Evolutionary conservation across 805 yeast species (phyloP).

Genomic region (Saccharomycopsis sp.): DNA sequence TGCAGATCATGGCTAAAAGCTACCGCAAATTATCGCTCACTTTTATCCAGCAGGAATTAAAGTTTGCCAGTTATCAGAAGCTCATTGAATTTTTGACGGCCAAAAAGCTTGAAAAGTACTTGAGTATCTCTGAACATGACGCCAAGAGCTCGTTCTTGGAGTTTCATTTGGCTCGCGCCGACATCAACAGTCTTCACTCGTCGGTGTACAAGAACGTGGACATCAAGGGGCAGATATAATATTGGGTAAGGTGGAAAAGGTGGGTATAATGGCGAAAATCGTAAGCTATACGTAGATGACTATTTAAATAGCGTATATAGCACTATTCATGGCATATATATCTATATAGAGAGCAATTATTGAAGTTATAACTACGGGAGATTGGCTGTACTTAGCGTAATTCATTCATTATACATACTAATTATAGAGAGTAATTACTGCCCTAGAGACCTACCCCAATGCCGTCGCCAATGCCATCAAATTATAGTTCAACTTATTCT

Average conservation of each 20-base stretch:
- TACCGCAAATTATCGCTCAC: conserved; percentile 42
- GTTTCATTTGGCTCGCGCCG: conserved; percentile 31
- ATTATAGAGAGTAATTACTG: too few relatives aligned
- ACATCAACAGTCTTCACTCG: conserved; percentile 33
- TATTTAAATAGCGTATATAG: too few relatives aligned
- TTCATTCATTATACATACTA: too few relatives aligned
- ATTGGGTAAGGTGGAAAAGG: too few relatives aligned
- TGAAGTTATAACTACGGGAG: too few relatives aligned
- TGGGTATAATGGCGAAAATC: too few relatives aligned
- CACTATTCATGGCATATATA: too few relatives aligned
- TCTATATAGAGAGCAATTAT: too few relatives aligned
- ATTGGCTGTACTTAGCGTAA: too few relatives aligned
- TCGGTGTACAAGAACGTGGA: conserved; percentile 56
- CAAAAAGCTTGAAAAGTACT: conserved; percentile 33
- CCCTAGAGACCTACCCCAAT: not conserved
- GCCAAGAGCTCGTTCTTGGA: conserved; percentile 26
- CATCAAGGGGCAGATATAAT: conserved; percentile 81
- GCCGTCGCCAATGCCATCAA: conserved; percentile 51
- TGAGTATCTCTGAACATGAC: conserved; percentile 27
- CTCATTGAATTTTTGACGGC: conserved; percentile 36
- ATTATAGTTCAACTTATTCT: conserved; percentile 59
- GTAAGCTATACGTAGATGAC: too few relatives aligned
- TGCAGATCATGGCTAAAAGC: conserved; percentile 49
- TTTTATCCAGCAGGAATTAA: conserved; percentile 34
- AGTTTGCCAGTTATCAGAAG: conserved; percentile 35